Evolutionary conservation across 2,329 filamentous ascomycete species (phyloP).

Genomic region (Alternaria conjuncta): DNA sequence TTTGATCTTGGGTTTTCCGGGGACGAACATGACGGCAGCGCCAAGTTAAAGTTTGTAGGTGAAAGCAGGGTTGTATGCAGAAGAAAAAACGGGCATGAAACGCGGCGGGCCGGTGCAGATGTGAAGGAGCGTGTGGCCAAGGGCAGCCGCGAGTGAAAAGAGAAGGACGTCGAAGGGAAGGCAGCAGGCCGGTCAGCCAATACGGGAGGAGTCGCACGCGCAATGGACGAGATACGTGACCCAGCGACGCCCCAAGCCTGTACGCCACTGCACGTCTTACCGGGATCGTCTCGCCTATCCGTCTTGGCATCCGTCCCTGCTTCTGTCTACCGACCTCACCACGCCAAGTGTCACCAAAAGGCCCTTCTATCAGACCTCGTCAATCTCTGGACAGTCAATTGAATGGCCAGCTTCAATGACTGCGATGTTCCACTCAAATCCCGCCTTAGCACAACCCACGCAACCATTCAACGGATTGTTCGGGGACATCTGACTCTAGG

Average conservation of each 20-base stretch:
- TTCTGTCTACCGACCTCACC: not conserved
- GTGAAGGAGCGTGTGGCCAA: constrained; percentile 23
- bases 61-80: constrained; percentile 9
- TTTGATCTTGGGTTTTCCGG: constrained; percentile 43
- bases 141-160: constrained; percentile 4
- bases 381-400: not conserved
- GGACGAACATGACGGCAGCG: constrained; percentile 35
- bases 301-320: constrained; percentile 8
- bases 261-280: constrained; percentile 28
- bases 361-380: not conserved
- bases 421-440: accelerated
- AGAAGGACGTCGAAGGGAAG: constrained; percentile 17
- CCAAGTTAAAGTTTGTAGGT: constrained; percentile 5
- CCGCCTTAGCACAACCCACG: not conserved
- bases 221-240: constrained; percentile 22
- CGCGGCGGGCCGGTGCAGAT: constrained; percentile 12
- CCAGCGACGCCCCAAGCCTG: constrained; percentile 16
- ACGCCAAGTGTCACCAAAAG: not conserved
- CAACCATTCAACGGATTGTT: not conserved
- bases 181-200: constrained; percentile 24
- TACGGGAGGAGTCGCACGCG: constrained; percentile 20
- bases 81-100: not conserved
- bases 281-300: constrained; percentile 22
- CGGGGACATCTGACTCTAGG: no score
- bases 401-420: accelerated